Percentiles rank a stretch among this genome's conserved stretches.
These are phyloP conservation scores for Termitomyces sp. DNA, from an alignment of 768 basidiomycete species.

Conservation along the genomic window DNA sequence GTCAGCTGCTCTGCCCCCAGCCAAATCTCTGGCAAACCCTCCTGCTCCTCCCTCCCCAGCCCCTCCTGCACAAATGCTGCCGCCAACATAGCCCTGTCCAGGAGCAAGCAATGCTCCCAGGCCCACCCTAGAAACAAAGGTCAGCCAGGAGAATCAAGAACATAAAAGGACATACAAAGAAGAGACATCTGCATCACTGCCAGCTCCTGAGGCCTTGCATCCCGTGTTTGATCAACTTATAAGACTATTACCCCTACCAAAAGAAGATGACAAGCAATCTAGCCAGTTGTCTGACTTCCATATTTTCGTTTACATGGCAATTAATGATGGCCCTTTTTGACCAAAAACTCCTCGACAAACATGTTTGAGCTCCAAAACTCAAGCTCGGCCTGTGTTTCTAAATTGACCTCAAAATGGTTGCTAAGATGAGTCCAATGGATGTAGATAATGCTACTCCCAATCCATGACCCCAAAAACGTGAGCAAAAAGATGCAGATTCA, in stretches of 20 bases:
- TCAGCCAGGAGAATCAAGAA: too few species aligned
- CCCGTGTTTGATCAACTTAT: slow-evolving; percentile 81
- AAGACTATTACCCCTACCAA: slow-evolving; percentile 68
- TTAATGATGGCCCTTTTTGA: slow-evolving; percentile 76
- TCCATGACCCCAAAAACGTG: slow-evolving; percentile 47
- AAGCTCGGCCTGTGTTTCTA: not conserved
- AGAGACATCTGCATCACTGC: too few species aligned
- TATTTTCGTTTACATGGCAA: slow-evolving; percentile 63
- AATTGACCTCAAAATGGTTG: slow-evolving; percentile 1
- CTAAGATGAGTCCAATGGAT: slow-evolving; percentile 9
- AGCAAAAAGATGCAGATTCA: slow-evolving; percentile 28
- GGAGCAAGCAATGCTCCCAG: too few species aligned
- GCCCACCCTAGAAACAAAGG: too few species aligned
- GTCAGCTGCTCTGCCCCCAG: too few species aligned
- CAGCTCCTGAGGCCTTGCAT: slow-evolving; percentile 71
- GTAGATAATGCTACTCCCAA: slow-evolving; percentile 18
- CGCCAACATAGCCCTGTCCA: too few species aligned
- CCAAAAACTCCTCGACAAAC: too few species aligned
- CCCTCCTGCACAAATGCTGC: too few species aligned
- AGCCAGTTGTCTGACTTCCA: slow-evolving; percentile 75
- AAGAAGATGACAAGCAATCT: slow-evolving; percentile 72
- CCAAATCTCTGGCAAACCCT: too few species aligned
- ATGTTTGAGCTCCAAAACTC: not conserved
- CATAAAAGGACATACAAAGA: too few species aligned
- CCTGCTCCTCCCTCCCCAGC: too few species aligned